Evolutionary conservation across 2,329 filamentous ascomycete species (phyloP), one percentile per base, ranked within the genome.

Genomic region (Aureobasidium vineae): DNA sequence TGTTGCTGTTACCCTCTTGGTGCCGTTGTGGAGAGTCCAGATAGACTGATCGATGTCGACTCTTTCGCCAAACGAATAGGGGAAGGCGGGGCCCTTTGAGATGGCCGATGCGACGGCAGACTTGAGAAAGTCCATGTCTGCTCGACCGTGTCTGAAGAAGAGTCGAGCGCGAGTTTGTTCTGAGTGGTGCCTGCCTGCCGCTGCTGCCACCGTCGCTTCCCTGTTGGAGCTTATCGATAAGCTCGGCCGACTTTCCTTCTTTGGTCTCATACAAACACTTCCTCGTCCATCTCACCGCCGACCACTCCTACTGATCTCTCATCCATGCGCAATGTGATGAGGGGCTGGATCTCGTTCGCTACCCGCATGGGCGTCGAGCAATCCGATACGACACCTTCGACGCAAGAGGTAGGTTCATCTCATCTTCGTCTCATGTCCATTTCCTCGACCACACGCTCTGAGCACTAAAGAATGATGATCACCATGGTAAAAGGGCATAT

Each of bases 21-120:
- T 97, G 74, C 92, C 95, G 79, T 98, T 97, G 79, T 95, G 89
- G 67, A 99, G 81, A n/a, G 90, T 91, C 93, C 95, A 99, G 73
- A 98, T 93, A 31, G 94, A 97, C 75, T 95, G 88, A 76, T 96
- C 91, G 63, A 95, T 84, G 76, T 98, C 94, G 68, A 98, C 90
- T 76, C 90, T 87, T 78, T 99, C 95, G 73, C 93, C 94, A 75
- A 98, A 95, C 56, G 86, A 89, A 77, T 97, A 98, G 5, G 92
- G 92, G 75, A 97, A 96, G 6, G 93, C 89, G 63, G 93, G 92
- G 1, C 94, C 93, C 77, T 97, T 95, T 53, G 95, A 91, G 74
- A 99, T 98, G 72, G 93, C 94, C 69, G 95, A 98, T 53, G 93
- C 94, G 76, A 98, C 92, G 63, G 95, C 95, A 69, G 93, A 98